Conservation (phyloP, 2,329 filamentous ascomycete species). For the Sporothrix curviconia region DNA sequence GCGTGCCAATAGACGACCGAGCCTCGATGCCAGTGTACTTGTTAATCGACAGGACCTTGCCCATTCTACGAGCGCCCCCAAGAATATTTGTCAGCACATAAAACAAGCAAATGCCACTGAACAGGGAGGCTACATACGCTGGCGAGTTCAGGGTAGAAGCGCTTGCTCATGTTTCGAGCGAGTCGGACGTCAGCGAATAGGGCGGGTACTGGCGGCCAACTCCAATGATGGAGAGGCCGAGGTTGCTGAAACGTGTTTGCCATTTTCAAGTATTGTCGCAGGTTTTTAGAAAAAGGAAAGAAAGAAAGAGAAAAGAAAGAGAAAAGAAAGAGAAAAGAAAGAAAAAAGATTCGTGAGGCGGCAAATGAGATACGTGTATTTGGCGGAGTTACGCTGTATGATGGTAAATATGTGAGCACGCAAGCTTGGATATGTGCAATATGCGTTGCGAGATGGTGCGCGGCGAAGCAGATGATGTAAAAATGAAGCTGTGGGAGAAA, state of each 20-base stretch:
- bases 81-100: background rate
- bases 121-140: conserved; percentile 49
- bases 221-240: conserved; percentile 56
- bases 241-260: conserved; percentile 38
- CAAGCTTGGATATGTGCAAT: too few relatives aligned
- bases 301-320: background rate
- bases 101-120: too few relatives aligned
- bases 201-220: conserved; percentile 56
- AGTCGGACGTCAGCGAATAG: conserved; percentile 42
- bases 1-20: conserved; percentile 55
- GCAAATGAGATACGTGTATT: too few relatives aligned
- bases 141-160: conserved; percentile 54
- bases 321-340: too few relatives aligned
- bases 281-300: background rate
- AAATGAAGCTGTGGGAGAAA: too few relatives aligned
- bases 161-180: conserved; percentile 47
- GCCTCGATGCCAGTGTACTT: conserved; percentile 58
- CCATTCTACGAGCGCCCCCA: conserved; percentile 40
- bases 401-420: too few relatives aligned
- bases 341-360: too few relatives aligned
- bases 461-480: too few relatives aligned
- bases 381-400: too few relatives aligned
- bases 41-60: conserved; percentile 58
- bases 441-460: too few relatives aligned
- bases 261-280: conserved; percentile 30